Percentiles rank a stretch among this genome's conserved stretches.
phyloP scores from a whole-genome alignment of 2,329 filamentous ascomycete species.

The Pseudomassariella vexata region DNA sequence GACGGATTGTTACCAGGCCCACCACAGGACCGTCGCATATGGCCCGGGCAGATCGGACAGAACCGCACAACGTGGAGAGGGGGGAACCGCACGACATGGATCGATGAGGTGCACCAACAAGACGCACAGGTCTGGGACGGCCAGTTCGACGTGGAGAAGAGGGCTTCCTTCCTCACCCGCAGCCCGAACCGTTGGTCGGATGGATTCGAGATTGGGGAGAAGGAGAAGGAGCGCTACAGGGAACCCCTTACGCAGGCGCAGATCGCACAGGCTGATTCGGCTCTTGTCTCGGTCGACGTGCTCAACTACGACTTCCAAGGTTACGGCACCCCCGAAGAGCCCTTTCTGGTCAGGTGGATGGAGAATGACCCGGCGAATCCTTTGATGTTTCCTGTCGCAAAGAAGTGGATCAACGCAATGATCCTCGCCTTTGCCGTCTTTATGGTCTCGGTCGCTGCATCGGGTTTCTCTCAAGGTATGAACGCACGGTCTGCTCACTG shows the following conservation, averaged over 20 bases:
- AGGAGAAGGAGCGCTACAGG: conserved; percentile 8
- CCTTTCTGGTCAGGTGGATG: conserved; percentile 39
- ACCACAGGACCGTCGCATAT: conserved; percentile 7
- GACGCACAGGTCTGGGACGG: conserved; percentile 13
- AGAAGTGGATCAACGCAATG: conserved; percentile 34
- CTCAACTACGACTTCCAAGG: conserved; percentile 33
- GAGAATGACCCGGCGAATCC: conserved; percentile 39
- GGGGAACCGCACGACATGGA: conserved; percentile 10
- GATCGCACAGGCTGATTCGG: conserved; percentile 9
- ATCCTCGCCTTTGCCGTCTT: conserved; percentile 34
- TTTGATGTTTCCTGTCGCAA: conserved; percentile 27
- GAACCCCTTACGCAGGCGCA: conserved; percentile 11
- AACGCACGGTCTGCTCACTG: not conserved
- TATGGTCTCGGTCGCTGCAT: conserved; percentile 35
- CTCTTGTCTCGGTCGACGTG: conserved; percentile 14
- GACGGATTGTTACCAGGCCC: conserved; percentile 11
- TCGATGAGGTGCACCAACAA: conserved; percentile 5
- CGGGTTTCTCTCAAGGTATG: conserved; percentile 23
- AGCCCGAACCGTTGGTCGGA: conserved; percentile 10
- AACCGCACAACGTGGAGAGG: conserved; percentile 10
- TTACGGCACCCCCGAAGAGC: conserved; percentile 34
- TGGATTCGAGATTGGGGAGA: conserved; percentile 10
- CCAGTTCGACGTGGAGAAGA: conserved; percentile 13
- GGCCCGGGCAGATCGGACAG: conserved; percentile 7
- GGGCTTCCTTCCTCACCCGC: conserved; percentile 10